phyloP scores from a whole-genome alignment of 176 grass and related monocot species.

The Aegilops bicornis region DNA sequence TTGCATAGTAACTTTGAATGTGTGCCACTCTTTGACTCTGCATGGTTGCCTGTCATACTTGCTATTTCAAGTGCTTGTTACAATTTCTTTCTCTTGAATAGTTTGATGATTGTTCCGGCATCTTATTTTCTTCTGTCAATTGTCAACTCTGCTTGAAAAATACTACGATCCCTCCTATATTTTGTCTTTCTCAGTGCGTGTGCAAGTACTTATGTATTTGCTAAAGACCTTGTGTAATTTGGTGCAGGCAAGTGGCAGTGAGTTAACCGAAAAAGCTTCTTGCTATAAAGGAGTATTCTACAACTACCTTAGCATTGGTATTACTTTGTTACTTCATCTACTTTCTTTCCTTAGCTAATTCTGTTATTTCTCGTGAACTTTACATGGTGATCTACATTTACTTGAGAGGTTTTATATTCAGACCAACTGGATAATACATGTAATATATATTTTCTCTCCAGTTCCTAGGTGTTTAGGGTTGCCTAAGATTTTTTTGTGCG shows the following conservation, averaged over 20 bases:
- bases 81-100: background rate
- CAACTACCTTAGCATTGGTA: conserved; percentile 99
- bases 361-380: background rate
- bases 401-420: conserved; percentile 10
- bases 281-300: conserved; percentile 94
- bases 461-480: background rate
- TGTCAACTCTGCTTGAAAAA: background rate
- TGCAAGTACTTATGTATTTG: background rate
- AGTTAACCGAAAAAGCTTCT: conserved; percentile 76
- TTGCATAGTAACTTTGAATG: background rate
- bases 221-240: conserved; percentile 21
- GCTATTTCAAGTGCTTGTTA: background rate
- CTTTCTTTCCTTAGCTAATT: conserved; percentile 9
- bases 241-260: conserved; percentile 61
- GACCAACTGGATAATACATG: background rate
- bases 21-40: background rate
- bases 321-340: conserved; percentile 24
- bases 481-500: background rate
- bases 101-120: background rate
- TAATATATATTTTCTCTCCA: background rate
- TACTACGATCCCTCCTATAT: background rate
- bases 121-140: conserved; percentile 19
- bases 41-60: background rate
- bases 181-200: background rate
- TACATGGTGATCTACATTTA: background rate